Evolutionary conservation across 2,329 filamentous ascomycete species (phyloP).

Genomic region (Ophiognomonia clavigignenti-juglandacearum): DNA sequence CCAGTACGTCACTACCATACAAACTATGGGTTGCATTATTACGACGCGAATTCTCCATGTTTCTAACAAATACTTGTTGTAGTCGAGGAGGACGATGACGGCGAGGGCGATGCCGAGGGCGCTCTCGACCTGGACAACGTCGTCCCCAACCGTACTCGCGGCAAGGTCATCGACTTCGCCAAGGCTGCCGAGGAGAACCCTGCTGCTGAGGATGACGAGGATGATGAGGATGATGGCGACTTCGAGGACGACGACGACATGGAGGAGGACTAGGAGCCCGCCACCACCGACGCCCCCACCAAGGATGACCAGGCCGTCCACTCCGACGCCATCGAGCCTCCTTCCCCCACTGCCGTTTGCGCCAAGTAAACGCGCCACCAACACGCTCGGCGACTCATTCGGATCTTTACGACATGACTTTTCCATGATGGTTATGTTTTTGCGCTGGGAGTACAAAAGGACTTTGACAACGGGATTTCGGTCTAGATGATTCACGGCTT

Average conservation of each 20-base stretch:
- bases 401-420: conserved; percentile 3
- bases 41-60: conserved; percentile 7
- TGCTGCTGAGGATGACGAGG: conserved; percentile 71
- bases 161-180: conserved; percentile 87
- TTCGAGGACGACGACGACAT: conserved; percentile 68
- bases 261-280: conserved; percentile 47
- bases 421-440: conserved; percentile 13
- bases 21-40: background rate
- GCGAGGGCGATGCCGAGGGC: conserved; percentile 78
- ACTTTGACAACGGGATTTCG: background rate
- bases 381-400: background rate
- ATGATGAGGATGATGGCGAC: conserved; percentile 65
- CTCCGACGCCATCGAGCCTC: background rate
- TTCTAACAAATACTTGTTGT: conserved; percentile 10
- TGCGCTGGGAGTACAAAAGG: background rate
- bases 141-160: conserved; percentile 83
- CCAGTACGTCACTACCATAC: conserved; percentile 22
- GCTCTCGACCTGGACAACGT: conserved; percentile 92
- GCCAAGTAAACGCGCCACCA: background rate
- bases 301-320: conserved; percentile 1
- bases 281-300: background rate
- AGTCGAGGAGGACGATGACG: conserved; percentile 53
- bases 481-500: conserved; percentile 3
- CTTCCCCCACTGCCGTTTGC: background rate
- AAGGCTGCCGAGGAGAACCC: conserved; percentile 80